These are phyloP conservation scores for Knufia fluminis DNA, from an alignment of 2,329 filamentous ascomycete species.

Conservation along the genomic window DNA sequence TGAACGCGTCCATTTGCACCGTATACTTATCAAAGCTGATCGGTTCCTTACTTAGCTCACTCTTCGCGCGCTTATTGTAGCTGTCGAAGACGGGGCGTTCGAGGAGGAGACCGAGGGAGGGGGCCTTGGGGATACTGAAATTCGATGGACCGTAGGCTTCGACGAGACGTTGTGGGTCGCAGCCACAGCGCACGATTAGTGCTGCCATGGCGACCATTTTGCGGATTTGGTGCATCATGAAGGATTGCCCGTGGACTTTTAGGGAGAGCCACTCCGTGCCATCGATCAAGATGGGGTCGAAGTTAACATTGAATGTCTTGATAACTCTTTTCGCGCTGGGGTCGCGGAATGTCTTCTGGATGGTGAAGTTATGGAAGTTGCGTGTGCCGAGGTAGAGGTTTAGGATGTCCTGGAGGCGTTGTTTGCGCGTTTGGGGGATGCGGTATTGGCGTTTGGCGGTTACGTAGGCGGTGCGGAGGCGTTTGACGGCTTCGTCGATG, in stretches of 20 bases:
- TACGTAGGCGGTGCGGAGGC: conserved; percentile 73
- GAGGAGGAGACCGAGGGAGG: conserved; percentile 74
- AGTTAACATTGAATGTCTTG: conserved; percentile 77
- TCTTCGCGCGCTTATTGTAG: conserved; percentile 68
- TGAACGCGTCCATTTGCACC: conserved; percentile 75
- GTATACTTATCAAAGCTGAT: conserved; percentile 75
- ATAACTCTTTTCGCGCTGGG: conserved; percentile 82
- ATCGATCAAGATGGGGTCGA: conserved; percentile 69
- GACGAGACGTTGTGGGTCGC: conserved; percentile 58
- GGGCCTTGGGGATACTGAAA: conserved; percentile 88
- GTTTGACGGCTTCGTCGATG: conserved; percentile 57
- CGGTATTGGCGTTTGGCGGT: conserved; percentile 77
- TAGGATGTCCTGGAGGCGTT: conserved; percentile 66
- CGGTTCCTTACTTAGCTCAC: conserved; percentile 53
- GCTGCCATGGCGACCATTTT: conserved; percentile 97
- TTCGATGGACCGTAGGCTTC: conserved; percentile 64
- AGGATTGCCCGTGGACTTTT: conserved; percentile 94
- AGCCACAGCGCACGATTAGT: conserved; percentile 74
- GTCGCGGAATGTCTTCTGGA: conserved; percentile 74
- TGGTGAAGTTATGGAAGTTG: conserved; percentile 97
- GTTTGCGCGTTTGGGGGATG: conserved; percentile 60
- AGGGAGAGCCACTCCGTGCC: conserved; percentile 92
- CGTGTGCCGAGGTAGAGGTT: conserved; percentile 69
- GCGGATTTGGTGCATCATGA: conserved; percentile 99
- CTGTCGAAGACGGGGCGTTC: conserved; percentile 85